Base-by-base conservation (phyloP, 371 early-diverging fungal species). In the Nematocida major region DNA sequence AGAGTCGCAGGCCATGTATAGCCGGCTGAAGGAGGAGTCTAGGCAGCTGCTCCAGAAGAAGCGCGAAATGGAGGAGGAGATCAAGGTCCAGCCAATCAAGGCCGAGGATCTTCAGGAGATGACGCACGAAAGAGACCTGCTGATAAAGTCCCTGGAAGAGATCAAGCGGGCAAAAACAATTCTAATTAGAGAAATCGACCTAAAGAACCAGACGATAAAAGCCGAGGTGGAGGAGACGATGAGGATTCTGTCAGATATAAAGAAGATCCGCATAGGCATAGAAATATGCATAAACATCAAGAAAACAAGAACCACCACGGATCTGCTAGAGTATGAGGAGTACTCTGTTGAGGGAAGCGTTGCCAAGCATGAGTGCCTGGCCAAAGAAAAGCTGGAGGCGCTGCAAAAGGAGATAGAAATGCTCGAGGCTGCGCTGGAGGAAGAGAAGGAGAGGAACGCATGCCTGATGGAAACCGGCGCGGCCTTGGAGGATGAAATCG, bases 81-180 rank as follows among this genome's bases (percentile, higher is more conserved):
- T 91, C 15, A 88, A 89, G 51, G 79, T 83, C 49, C 92, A 91
- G 81, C 87, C 88, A 66, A 88, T 91, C 24, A 89, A 88, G 40
- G 87, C 89, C 20, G 89, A 88, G 45, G 91, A 91, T 81, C 87
- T 90, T 2, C 89, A 89, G 59, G 87, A 89, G 47, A 90, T 92
- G 91, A 90, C 86, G 48, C 82, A 86, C 5, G 90, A 91, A 81
- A 82, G 84, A 68, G 66, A 76, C 2, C 63, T 66, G 18, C 63
- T 85, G 18, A 69, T 80, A 28, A 81, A 82, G 40, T 66, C 67
- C 34, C 51, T 84, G 18, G 85, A 85, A 49, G 79, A 73, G 40
- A 48, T 82, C 39, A 85, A 82, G 54, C 59, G 70, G n/a, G 81
- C 81, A 38, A 82, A 82, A 63, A 73, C 76, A 50, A 62, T 48